These are phyloP conservation scores for Cryptosporidium viatorum DNA, from an alignment of 169 alveolate species.

Conservation along the genomic window DNA sequence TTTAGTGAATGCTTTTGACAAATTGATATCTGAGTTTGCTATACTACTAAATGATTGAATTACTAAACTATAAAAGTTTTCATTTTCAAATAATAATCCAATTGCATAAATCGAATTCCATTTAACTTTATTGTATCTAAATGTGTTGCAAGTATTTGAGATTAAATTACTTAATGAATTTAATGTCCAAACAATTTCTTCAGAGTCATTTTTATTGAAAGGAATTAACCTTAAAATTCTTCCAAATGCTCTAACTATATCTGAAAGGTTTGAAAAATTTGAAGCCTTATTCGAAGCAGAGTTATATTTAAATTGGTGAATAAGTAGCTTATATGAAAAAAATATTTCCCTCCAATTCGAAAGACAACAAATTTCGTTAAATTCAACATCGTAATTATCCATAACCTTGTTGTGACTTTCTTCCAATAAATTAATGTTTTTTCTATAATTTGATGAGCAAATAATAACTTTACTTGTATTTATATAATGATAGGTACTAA, in stretches of 20 bases:
- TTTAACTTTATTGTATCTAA: conserved; percentile 29
- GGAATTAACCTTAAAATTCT: neutral
- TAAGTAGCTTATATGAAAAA: conserved; percentile 15
- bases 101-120: conserved; percentile 67
- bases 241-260: conserved; percentile 41
- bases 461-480: conserved; percentile 2
- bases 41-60: neutral
- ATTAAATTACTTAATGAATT: conserved; percentile 3
- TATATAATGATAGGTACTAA: conserved; percentile 13
- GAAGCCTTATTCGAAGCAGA: neutral
- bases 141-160: neutral
- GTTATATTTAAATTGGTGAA: neutral
- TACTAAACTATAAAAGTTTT: neutral
- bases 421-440: conserved; percentile 7
- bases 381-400: neutral
- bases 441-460: conserved; percentile 31
- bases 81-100: conserved; percentile 37
- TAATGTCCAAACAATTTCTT: conserved; percentile 27
- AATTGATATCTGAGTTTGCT: neutral
- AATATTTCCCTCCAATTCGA: conserved; percentile 17
- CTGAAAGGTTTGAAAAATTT: conserved; percentile 8
- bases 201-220: neutral
- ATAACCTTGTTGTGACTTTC: neutral
- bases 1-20: neutral
- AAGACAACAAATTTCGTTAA: conserved; percentile 5